These are phyloP conservation scores for Teratosphaeria gauchensis DNA, from an alignment of 2,329 filamentous ascomycete species.

Conservation along the genomic window DNA sequence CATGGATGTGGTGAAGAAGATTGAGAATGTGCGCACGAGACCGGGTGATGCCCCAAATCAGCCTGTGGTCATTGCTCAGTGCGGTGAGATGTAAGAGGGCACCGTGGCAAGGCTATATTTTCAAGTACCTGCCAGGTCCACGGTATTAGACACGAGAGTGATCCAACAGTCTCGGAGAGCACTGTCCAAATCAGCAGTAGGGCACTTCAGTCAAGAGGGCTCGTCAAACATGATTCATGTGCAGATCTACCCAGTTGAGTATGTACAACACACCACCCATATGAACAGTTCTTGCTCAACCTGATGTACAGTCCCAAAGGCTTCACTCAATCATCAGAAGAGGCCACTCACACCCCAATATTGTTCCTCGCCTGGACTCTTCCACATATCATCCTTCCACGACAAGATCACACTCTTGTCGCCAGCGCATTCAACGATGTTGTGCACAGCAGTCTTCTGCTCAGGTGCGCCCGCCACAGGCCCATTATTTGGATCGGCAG, in stretches of 20 bases:
- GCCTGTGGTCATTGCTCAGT: conserved; percentile 76
- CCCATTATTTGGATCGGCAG: conserved; percentile 41
- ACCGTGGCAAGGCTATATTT: background rate
- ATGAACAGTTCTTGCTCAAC: background rate
- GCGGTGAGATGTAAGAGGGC: conserved; percentile 72
- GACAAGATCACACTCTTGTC: conserved; percentile 71
- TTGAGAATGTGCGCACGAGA: conserved; percentile 81
- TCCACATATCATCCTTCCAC: conserved; percentile 73
- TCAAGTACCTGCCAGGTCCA: background rate
- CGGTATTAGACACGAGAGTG: background rate
- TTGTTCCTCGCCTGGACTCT: conserved; percentile 63
- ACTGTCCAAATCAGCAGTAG: background rate
- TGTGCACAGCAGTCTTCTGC: conserved; percentile 63
- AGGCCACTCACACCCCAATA: conserved; percentile 57
- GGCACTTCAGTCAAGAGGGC: background rate
- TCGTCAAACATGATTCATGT: background rate
- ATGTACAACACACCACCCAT: background rate
- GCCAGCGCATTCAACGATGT: conserved; percentile 58
- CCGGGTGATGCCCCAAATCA: conserved; percentile 72
- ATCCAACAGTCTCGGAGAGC: background rate
- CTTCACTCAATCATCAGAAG: conserved; percentile 8
- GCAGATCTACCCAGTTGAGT: background rate
- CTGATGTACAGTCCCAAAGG: background rate
- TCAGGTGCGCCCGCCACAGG: conserved; percentile 51
- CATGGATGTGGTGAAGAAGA: conserved; percentile 83